Evolutionary conservation across 495 filamentous ascomycete species (phyloP).

Genomic region (Baudoinia panamericana): DNA sequence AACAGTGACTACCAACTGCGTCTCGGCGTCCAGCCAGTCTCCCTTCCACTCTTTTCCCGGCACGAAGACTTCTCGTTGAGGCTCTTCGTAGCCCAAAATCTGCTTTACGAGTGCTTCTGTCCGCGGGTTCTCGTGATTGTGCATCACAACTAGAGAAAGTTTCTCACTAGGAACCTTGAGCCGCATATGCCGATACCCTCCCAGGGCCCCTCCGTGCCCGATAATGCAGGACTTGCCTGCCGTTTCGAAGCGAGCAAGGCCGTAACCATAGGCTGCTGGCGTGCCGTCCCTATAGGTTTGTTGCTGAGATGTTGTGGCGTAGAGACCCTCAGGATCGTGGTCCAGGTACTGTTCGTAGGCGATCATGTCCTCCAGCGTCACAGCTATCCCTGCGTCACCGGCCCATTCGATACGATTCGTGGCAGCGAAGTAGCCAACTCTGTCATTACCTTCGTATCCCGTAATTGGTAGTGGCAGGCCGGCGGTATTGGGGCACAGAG

Average conservation of each 20-base stretch:
- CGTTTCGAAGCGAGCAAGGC: conserved; percentile 3
- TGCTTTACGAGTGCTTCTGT: conserved; percentile 1
- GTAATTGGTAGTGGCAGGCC: conserved; percentile 8
- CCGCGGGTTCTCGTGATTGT: conserved; percentile 2
- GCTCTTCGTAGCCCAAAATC: neutral
- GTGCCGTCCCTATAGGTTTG: conserved; percentile 4
- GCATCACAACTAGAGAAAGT: conserved; percentile 6
- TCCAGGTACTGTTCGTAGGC: conserved; percentile 17
- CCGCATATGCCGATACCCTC: conserved; percentile 5
- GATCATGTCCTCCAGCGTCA: conserved; percentile 15
- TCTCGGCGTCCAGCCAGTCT: conserved; percentile 6
- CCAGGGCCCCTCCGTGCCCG: conserved; percentile 12
- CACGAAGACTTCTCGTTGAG: neutral
- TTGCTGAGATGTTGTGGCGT: conserved; percentile 1
- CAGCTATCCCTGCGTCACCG: conserved; percentile 13
- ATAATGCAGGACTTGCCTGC: conserved; percentile 1
- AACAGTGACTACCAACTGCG: conserved; percentile 3
- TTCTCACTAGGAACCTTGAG: conserved; percentile 1
- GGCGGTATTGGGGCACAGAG: conserved; percentile 4
- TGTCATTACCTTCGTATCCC: conserved; percentile 13
- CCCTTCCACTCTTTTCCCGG: conserved; percentile 3
- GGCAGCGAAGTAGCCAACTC: conserved; percentile 7
- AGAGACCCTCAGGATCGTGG: conserved; percentile 2
- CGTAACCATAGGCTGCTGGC: conserved; percentile 10
- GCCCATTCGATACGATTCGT: conserved; percentile 18